Percentiles rank a stretch among this genome's conserved stretches.
Evolutionary conservation across 2,329 filamentous ascomycete genomes (phyloP).

Genomic region (Pseudogymnoascus sp.): DNA sequence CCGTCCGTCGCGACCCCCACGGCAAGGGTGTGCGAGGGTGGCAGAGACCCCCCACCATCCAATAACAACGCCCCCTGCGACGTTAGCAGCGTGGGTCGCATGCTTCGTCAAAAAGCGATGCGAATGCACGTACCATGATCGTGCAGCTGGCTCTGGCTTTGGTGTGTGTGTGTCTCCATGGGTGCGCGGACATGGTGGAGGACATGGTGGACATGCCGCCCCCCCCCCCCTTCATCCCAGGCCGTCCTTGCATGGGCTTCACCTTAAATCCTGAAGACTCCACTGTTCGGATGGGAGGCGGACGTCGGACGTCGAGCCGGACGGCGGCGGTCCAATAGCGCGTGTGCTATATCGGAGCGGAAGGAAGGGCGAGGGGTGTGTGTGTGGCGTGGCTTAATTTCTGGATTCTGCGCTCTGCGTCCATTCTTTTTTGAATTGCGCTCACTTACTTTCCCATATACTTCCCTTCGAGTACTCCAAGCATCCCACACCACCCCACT

Average conservation of each 20-base stretch:
- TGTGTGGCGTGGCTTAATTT: not conserved
- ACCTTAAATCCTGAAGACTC: not conserved
- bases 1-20: not conserved
- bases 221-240: not conserved
- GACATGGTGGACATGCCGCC: not conserved
- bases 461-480: too few relatives aligned
- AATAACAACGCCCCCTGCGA: not conserved
- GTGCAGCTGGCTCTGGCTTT: not conserved
- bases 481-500: too few relatives aligned
- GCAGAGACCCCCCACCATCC: not conserved
- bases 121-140: not conserved
- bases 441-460: too few relatives aligned
- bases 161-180: too few relatives aligned
- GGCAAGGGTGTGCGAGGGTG: not conserved
- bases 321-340: not conserved
- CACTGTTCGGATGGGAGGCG: not conserved
- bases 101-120: not conserved
- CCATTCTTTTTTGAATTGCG: too few relatives aligned
- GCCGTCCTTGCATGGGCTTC: not conserved
- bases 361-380: not conserved
- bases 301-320: not conserved
- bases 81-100: not conserved
- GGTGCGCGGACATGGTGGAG: too few relatives aligned
- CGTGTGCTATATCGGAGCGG: not conserved
- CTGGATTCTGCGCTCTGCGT: not conserved